Conservation (phyloP, 2,329 filamentous ascomycete genomes). For the Sporothrix schenckii region DNA sequence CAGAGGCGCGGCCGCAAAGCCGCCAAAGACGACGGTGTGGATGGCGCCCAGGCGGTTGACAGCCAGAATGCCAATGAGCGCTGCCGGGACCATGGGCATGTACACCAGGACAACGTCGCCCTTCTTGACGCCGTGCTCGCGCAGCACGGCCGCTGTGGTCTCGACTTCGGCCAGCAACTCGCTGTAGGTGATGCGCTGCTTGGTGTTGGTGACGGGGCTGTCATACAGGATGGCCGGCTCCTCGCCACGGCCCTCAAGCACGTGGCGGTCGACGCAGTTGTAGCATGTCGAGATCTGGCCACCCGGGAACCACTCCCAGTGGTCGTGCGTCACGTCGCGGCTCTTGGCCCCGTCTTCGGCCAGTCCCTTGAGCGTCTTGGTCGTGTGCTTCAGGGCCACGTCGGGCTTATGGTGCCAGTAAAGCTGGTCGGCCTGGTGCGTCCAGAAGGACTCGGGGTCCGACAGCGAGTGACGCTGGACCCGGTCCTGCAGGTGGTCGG, state of each 20-base stretch:
- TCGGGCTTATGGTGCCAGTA: conserved; percentile 79
- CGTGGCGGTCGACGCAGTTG: conserved; percentile 89
- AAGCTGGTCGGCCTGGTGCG: conserved; percentile 70
- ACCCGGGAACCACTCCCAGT: conserved; percentile 89
- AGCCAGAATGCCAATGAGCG: conserved; percentile 83
- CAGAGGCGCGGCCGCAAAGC: conserved; percentile 78
- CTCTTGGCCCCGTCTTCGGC: conserved; percentile 42
- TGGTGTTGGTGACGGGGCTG: conserved; percentile 75
- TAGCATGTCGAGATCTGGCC: conserved; percentile 90
- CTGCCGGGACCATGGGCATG: conserved; percentile 95
- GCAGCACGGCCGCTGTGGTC: conserved; percentile 76
- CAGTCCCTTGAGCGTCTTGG: conserved; percentile 58
- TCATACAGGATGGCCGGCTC: conserved; percentile 81
- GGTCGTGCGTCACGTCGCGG: conserved; percentile 65
- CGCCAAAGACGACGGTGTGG: conserved; percentile 90
- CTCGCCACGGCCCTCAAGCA: conserved; percentile 74
- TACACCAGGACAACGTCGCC: conserved; percentile 91
- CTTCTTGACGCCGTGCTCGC: conserved; percentile 77
- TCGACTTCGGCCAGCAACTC: conserved; percentile 79
- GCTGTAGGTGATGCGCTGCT: conserved; percentile 73
- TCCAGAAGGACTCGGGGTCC: conserved; percentile 76
- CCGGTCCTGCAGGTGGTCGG: conserved; percentile 54
- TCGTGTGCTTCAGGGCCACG: conserved; percentile 60
- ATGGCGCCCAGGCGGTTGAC: conserved; percentile 80
- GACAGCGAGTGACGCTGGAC: conserved; percentile 61